These are phyloP conservation scores for Suillus plorans DNA, from an alignment of 768 basidiomycete species.

Conservation along the genomic window DNA sequence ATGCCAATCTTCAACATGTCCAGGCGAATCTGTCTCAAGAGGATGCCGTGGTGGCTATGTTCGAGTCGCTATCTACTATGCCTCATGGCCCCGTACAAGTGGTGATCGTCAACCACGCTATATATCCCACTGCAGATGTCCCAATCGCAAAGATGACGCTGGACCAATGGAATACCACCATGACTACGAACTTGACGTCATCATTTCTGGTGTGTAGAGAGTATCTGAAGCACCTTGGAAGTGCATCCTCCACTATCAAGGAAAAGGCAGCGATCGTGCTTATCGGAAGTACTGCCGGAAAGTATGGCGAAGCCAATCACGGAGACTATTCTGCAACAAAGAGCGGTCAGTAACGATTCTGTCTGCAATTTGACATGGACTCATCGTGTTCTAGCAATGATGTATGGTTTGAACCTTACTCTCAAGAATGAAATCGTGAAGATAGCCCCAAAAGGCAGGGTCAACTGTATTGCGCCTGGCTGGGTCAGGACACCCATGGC, in stretches of 20 bases:
- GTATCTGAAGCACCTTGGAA: conserved; percentile 49
- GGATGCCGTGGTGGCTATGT: conserved; percentile 49
- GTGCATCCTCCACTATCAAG: conserved; percentile 39
- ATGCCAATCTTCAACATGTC: conserved; percentile 32
- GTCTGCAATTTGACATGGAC: background rate
- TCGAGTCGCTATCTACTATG: conserved; percentile 36
- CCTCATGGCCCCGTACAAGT: conserved; percentile 56
- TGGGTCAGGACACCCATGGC: conserved; percentile 70
- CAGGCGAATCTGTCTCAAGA: conserved; percentile 63
- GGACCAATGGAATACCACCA: conserved; percentile 60
- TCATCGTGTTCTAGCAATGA: conserved; percentile 46
- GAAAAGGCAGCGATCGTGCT: conserved; percentile 61
- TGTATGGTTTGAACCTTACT: conserved; percentile 67
- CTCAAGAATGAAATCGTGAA: conserved; percentile 83
- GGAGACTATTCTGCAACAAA: conserved; percentile 70
- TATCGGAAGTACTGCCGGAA: conserved; percentile 71
- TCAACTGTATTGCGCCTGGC: conserved; percentile 68
- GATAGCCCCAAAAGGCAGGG: conserved; percentile 68
- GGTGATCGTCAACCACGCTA: conserved; percentile 61
- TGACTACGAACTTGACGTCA: conserved; percentile 64
- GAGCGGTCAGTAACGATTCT: conserved; percentile 45
- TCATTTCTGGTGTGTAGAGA: conserved; percentile 65
- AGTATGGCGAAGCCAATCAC: conserved; percentile 68
- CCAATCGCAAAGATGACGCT: conserved; percentile 59
- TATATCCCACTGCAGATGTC: conserved; percentile 44